Evolutionary conservation across 345 rosid species (phyloP).

Genomic region (Arabis hirsuta): DNA sequence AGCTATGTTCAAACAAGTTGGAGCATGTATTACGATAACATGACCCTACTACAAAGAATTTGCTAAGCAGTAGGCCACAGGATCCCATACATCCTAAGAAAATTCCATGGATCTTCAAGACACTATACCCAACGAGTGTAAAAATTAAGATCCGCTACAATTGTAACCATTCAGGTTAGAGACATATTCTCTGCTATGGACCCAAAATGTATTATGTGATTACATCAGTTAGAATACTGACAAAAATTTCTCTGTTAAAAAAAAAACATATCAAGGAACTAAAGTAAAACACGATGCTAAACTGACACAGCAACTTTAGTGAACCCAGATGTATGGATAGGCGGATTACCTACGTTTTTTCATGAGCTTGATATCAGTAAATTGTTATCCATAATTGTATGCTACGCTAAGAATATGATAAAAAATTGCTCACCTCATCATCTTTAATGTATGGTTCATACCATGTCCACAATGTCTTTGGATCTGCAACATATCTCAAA

Average conservation of each 20-base stretch:
- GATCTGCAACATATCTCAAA: slow-evolving; percentile 90
- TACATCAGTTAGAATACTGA: slow-evolving; percentile 7
- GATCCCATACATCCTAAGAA: not conserved
- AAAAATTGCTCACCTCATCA: slow-evolving; percentile 69
- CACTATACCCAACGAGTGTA: not conserved
- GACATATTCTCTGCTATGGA: slow-evolving; percentile 7
- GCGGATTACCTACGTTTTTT: not conserved
- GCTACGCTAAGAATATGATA: not conserved
- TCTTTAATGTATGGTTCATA: slow-evolving; percentile 88
- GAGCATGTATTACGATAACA: not conserved
- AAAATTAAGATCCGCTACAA: not conserved
- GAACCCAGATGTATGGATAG: slow-evolving; percentile 25
- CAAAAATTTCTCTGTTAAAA: not conserved
- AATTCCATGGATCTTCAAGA: not conserved
- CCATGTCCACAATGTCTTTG: slow-evolving; percentile 96
- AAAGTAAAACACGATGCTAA: not conserved
- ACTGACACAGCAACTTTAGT: slow-evolving; percentile 8
- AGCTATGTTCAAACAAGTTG: slow-evolving; percentile 4
- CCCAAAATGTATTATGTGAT: not conserved
- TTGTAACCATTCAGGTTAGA: not conserved
- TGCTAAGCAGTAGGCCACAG: not conserved
- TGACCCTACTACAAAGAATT: not conserved
- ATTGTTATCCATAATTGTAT: not conserved
- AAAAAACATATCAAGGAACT: not conserved
- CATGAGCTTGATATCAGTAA: slow-evolving; percentile 4